Evolutionary conservation across 371 early-diverging fungal genomes (phyloP), one percentile per base, ranked within the genome.

Genomic region (Mucor ambiguus): DNA sequence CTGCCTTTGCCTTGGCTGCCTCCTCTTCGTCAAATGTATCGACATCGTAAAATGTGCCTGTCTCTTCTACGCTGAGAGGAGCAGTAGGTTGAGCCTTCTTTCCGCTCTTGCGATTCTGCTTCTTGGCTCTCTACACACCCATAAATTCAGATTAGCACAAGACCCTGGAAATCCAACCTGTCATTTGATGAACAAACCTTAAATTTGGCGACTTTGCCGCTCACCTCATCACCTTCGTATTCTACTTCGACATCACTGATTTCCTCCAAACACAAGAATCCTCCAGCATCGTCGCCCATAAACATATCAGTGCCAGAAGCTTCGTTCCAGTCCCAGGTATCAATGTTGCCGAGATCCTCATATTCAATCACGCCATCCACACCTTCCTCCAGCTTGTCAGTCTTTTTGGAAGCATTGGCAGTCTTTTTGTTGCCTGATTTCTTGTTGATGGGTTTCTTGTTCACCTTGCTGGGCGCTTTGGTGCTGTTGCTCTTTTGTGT

Each of bases 191-290:
- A 1, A 5, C 8, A 7, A 72, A 92, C 93, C 85, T 91, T 90
- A 69, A 92, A 92, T 61, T 82, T 84, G 29, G 90, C 82, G 0
- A 87, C 85, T 70, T 82, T 86, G 41, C 92, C 93, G 7, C 85
- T 84, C 0, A 68, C 72, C 12, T 81, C 84, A 37, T 86, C 86
- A 5, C 86, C 87, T 60, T 89, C 87, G 74, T 86, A 90, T 32
- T 87, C 87, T 22, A 95, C 86, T 68, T 94, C 92, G 6, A 95
- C 92, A 59, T 88, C 94, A 29, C 92, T 91, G 26, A 95, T 80
- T 67, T 96, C 97, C 72, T 96, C 95, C 43, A 96, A 83, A 57
- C 92, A 88, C 26, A 93, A 60, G 66, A 95, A 92, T 9, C 95
- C 96, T 30, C 92, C 91, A 33, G 83, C 67, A 46, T 92, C 89